phyloP scores from a whole-genome alignment of 2,329 filamentous ascomycete genomes.

The Penicillium sp. region DNA sequence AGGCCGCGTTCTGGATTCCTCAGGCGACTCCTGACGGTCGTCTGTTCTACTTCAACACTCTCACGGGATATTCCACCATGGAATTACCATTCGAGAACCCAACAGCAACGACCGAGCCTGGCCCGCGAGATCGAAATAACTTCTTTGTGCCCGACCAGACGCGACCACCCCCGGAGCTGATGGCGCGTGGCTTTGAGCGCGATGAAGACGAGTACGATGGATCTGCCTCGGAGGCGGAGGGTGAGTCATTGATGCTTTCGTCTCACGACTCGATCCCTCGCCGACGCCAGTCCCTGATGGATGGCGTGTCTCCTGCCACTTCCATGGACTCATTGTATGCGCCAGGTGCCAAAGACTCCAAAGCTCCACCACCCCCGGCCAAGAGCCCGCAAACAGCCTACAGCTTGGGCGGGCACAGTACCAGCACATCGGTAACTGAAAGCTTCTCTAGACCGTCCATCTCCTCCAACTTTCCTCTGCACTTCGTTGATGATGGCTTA shows the following conservation, averaged over 20 bases:
- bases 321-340: constrained; percentile 88
- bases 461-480: constrained; percentile 61
- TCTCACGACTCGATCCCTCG: constrained; percentile 65
- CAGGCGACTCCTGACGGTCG: constrained; percentile 91
- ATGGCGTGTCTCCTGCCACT: constrained; percentile 76
- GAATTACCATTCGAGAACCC: constrained; percentile 92
- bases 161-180: constrained; percentile 82
- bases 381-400: constrained; percentile 24
- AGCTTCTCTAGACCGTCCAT: constrained; percentile 45
- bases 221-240: constrained; percentile 83
- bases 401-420: constrained; percentile 48
- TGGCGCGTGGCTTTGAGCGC: constrained; percentile 75
- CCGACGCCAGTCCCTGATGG: constrained; percentile 63
- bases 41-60: constrained; percentile 96
- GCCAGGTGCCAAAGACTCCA: constrained; percentile 58
- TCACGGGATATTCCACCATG: constrained; percentile 92
- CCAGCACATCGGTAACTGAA: constrained; percentile 54
- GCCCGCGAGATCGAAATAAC: constrained; percentile 83
- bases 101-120: constrained; percentile 71
- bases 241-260: constrained; percentile 66
- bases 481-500: constrained; percentile 87
- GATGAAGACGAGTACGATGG: constrained; percentile 91
- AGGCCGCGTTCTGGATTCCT: constrained; percentile 97
- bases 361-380: constrained; percentile 20
- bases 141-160: constrained; percentile 86